Evolutionary conservation across 2,329 filamentous ascomycete species (phyloP).

Genomic region (Hymenoscyphus fructigenus): DNA sequence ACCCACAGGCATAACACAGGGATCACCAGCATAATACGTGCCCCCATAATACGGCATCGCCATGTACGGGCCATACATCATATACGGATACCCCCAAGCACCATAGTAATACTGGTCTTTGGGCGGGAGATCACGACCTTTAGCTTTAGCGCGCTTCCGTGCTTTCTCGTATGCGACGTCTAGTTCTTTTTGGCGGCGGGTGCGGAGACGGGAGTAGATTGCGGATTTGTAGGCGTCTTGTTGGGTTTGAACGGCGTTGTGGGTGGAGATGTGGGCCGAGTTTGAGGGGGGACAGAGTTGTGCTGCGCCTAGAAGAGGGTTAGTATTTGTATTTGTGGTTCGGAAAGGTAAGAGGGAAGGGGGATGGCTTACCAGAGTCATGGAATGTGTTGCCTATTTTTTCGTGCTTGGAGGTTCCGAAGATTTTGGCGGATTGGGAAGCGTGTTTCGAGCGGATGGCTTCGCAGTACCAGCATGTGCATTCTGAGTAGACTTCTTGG

Average conservation of each 20-base stretch:
- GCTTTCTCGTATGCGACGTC: slow-evolving; percentile 59
- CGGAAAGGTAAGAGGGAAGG: too few relatives aligned
- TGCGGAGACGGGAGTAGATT: slow-evolving; percentile 29
- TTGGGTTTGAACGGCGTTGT: slow-evolving; percentile 59
- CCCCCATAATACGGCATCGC: slow-evolving; percentile 43
- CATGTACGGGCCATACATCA: slow-evolving; percentile 49
- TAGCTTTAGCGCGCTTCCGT: slow-evolving; percentile 48
- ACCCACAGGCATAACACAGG: slow-evolving; percentile 38
- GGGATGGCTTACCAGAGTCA: slow-evolving; percentile 36
- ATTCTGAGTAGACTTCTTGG: slow-evolving; percentile 69
- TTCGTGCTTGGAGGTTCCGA: slow-evolving; percentile 48
- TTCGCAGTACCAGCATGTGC: slow-evolving; percentile 85
- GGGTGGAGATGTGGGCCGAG: slow-evolving; percentile 69
- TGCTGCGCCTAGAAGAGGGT: slow-evolving; percentile 39
- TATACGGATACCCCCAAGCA: slow-evolving; percentile 50
- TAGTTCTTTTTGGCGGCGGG: slow-evolving; percentile 41
- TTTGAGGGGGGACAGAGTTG: slow-evolving; percentile 53
- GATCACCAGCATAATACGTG: slow-evolving; percentile 48
- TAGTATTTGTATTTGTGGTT: background rate
- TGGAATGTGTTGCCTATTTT: slow-evolving; percentile 49
- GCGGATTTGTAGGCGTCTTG: slow-evolving; percentile 27
- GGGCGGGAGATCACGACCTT: slow-evolving; percentile 48
- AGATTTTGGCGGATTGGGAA: slow-evolving; percentile 44
- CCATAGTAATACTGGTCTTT: slow-evolving; percentile 48
- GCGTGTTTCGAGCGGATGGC: slow-evolving; percentile 58